Conservation (phyloP, 495 filamentous ascomycete species). For the Penicillium alfredii region DNA sequence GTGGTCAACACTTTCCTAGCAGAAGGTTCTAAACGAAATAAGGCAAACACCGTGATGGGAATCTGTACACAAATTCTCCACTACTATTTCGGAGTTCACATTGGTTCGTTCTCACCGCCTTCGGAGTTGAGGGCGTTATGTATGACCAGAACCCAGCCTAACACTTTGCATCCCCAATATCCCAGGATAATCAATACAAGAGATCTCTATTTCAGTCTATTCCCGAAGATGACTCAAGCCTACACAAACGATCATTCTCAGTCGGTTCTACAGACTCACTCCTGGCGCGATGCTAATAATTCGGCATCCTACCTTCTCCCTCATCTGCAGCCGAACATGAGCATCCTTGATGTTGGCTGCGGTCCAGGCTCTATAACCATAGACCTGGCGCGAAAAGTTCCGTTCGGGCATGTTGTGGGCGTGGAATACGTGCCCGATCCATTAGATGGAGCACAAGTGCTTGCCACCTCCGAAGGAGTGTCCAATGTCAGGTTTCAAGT, state of each 20-base stretch:
- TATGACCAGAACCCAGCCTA: too few relatives aligned
- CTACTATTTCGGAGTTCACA: too few relatives aligned
- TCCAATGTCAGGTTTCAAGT: slow-evolving; percentile 41
- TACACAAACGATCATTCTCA: slow-evolving; percentile 50
- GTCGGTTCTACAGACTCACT: slow-evolving; percentile 43
- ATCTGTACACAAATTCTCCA: too few relatives aligned
- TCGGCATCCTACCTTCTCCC: slow-evolving; percentile 45
- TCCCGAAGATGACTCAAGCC: too few relatives aligned
- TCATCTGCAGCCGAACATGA: slow-evolving; percentile 38
- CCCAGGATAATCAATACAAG: too few relatives aligned
- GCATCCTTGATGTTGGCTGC: slow-evolving; percentile 54
- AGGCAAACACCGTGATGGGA: too few relatives aligned
- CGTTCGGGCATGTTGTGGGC: slow-evolving; percentile 41
- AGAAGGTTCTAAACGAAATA: too few relatives aligned
- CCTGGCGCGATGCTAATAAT: slow-evolving; percentile 44
- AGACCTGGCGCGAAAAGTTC: slow-evolving; percentile 42
- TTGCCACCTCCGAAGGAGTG: slow-evolving; percentile 30
- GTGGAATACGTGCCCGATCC: slow-evolving; percentile 31
- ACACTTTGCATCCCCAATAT: too few relatives aligned
- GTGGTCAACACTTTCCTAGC: too few relatives aligned
- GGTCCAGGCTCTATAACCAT: slow-evolving; percentile 53
- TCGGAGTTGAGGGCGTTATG: too few relatives aligned
- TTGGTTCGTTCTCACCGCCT: too few relatives aligned
- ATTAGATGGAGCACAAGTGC: slow-evolving; percentile 31
- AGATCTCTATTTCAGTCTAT: too few relatives aligned